These are phyloP conservation scores for Mycena citricolor DNA, from an alignment of 1,284 basidiomycete species.

Conservation along the genomic window DNA sequence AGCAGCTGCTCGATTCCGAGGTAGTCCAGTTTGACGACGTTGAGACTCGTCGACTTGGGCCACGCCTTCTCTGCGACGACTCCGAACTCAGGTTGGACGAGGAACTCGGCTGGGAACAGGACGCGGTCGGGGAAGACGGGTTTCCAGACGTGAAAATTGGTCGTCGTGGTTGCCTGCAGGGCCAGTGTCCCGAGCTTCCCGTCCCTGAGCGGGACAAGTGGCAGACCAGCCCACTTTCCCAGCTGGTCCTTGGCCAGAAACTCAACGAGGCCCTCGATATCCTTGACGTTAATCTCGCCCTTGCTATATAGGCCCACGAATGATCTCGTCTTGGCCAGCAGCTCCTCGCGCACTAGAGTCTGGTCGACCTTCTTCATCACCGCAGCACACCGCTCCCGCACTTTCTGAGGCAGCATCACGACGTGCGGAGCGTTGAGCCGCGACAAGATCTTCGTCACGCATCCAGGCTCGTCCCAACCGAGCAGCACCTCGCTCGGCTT, in stretches of 20 bases:
- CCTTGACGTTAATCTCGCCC: slow-evolving; percentile 10
- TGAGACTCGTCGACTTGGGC: slow-evolving; percentile 11
- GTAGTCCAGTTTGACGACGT: slow-evolving; percentile 10
- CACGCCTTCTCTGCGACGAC: slow-evolving; percentile 13
- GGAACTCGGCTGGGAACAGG: slow-evolving; percentile 13
- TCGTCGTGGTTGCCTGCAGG: slow-evolving; percentile 7
- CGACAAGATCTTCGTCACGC: slow-evolving; percentile 16
- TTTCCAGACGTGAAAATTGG: slow-evolving; percentile 14
- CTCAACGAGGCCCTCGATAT: slow-evolving; percentile 13
- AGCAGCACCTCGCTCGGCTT: slow-evolving; percentile 17
- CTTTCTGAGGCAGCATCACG: slow-evolving; percentile 15
- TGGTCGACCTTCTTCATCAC: slow-evolving; percentile 15
- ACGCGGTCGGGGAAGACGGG: slow-evolving; percentile 10
- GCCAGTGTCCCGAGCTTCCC: slow-evolving; percentile 16
- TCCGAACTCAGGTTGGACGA: slow-evolving; percentile 15
- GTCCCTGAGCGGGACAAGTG: slow-evolving; percentile 16
- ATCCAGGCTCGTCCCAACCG: slow-evolving; percentile 14
- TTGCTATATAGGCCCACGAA: slow-evolving; percentile 8
- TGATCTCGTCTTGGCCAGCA: slow-evolving; percentile 10
- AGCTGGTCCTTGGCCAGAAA: slow-evolving; percentile 12
- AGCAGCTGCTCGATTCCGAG: slow-evolving; percentile 23
- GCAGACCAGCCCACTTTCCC: slow-evolving; percentile 4
- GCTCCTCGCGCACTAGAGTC: slow-evolving; percentile 12
- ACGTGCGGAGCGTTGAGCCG: slow-evolving; percentile 16
- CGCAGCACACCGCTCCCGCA: slow-evolving; percentile 10